These are phyloP conservation scores for Anisodus acutangulus DNA, from an alignment of 257 asterid species.

Conservation along the genomic window DNA sequence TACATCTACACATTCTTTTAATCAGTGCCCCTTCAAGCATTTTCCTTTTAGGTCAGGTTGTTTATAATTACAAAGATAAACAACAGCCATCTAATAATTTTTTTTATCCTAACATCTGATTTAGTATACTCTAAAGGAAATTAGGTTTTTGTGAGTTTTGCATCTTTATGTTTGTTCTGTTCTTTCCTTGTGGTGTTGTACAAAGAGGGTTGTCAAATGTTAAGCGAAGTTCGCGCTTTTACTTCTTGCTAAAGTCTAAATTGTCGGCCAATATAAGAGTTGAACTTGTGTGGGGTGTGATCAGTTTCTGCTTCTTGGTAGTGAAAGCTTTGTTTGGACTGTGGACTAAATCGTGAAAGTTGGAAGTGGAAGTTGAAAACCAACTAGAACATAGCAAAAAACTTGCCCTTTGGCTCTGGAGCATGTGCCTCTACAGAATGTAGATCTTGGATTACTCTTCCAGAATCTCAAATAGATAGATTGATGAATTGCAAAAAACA, in stretches of 20 bases:
- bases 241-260: neutral
- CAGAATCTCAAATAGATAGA: neutral
- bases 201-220: neutral
- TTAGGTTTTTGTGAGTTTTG: neutral
- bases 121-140: slow-evolving; percentile 1
- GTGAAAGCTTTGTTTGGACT: neutral
- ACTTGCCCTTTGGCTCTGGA: neutral
- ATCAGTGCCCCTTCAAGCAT: neutral
- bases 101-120: neutral
- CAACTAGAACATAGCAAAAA: neutral
- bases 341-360: neutral
- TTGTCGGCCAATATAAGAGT: neutral
- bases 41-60: neutral
- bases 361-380: neutral
- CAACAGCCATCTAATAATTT: neutral
- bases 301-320: slow-evolving; percentile 8
- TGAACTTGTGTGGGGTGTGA: slow-evolving; percentile 1
- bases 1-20: neutral
- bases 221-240: neutral
- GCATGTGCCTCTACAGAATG: neutral
- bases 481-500: neutral
- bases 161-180: slow-evolving; percentile 9
- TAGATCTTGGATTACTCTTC: neutral
- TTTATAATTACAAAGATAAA: neutral
- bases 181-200: slow-evolving; percentile 14